phyloP scores from a whole-genome alignment of 805 yeast species.

The Zygosaccharomyces siamensis region DNA sequence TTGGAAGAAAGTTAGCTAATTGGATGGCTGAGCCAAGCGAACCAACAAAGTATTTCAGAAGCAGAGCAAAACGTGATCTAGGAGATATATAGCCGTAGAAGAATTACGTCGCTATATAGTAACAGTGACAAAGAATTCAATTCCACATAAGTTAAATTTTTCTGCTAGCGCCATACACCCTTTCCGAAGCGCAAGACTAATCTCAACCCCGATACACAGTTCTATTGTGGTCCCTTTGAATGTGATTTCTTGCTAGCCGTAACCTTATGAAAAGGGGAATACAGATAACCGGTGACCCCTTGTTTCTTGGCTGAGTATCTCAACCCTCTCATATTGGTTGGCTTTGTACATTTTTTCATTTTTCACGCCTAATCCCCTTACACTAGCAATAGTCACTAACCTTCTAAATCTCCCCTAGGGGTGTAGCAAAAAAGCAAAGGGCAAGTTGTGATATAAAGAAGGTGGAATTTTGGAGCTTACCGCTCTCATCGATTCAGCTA shows the following conservation, averaged over 20 bases:
- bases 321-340: background rate
- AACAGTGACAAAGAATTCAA: background rate
- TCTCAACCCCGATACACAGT: conserved; percentile 10
- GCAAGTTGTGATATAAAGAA: background rate
- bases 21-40: background rate
- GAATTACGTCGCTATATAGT: background rate
- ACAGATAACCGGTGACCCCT: background rate
- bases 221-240: background rate
- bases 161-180: background rate
- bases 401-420: conserved; percentile 5
- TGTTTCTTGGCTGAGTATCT: conserved; percentile 4
- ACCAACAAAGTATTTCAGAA: background rate
- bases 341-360: background rate
- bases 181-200: background rate
- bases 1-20: background rate
- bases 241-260: background rate
- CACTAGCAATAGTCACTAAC: background rate
- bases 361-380: background rate
- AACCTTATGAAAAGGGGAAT: background rate
- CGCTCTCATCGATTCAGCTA: background rate
- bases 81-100: background rate
- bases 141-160: background rate
- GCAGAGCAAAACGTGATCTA: background rate
- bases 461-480: background rate
- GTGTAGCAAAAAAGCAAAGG: background rate